A percentile compares a stretch with the other conserved stretches of the same genome.
phyloP scores from a whole-genome alignment of 2,329 filamentous ascomycete species.

The Harringtonia lauricola region DNA sequence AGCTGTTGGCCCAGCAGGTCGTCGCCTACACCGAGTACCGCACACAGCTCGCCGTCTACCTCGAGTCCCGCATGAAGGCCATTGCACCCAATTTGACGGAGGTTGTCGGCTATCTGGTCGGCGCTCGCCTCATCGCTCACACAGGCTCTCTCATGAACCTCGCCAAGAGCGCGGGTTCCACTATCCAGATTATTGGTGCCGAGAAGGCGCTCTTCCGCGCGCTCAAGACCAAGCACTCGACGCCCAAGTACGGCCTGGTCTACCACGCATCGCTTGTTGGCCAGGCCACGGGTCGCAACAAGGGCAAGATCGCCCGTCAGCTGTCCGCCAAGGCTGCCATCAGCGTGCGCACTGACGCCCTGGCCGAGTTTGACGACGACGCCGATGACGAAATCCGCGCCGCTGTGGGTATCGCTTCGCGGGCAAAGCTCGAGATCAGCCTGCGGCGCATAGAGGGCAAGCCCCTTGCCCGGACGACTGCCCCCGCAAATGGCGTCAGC shows the following conservation, averaged over 20 bases:
- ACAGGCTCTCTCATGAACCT: slow-evolving; percentile 89
- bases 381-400: slow-evolving; percentile 83
- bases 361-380: slow-evolving; percentile 66
- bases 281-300: slow-evolving; percentile 95
- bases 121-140: slow-evolving; percentile 89
- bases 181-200: slow-evolving; percentile 94
- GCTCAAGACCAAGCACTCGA: slow-evolving; percentile 98
- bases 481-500: slow-evolving; percentile 23
- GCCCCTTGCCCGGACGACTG: slow-evolving; percentile 53
- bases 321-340: slow-evolving; percentile 88
- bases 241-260: slow-evolving; percentile 93
- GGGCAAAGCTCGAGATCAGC: slow-evolving; percentile 64
- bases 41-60: slow-evolving; percentile 75
- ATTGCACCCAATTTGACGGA: slow-evolving; percentile 94
- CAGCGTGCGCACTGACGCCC: slow-evolving; percentile 84
- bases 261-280: slow-evolving; percentile 91
- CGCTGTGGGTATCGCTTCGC: slow-evolving; percentile 62
- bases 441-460: slow-evolving; percentile 80
- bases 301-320: slow-evolving; percentile 98
- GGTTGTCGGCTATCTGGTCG: slow-evolving; percentile 85
- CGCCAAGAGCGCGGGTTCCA: slow-evolving; percentile 88
- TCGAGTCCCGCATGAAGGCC: slow-evolving; percentile 88
- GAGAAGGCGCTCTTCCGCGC: slow-evolving; percentile 98
- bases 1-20: slow-evolving; percentile 84
- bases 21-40: slow-evolving; percentile 87